Evolutionary conservation across 2,329 filamentous ascomycete genomes (phyloP).

Genomic region (Aspergillus ochraceus): DNA sequence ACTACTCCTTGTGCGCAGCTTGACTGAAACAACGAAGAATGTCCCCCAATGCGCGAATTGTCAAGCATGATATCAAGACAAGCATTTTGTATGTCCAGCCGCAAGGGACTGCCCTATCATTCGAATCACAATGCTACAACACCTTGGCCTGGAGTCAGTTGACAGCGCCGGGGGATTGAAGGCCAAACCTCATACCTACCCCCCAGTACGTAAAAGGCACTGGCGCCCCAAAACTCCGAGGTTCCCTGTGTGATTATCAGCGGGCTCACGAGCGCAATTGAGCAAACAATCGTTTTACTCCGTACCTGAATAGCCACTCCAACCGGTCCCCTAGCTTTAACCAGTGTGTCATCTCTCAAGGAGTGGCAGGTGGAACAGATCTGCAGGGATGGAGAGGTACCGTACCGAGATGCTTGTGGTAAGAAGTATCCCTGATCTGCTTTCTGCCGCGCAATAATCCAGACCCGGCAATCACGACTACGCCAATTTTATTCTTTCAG

Average conservation of each 20-base stretch:
- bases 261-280: neutral
- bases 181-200: no score
- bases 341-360: neutral
- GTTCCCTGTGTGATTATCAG: slow-evolving; percentile 3
- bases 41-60: no score
- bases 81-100: neutral
- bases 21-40: neutral
- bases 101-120: neutral
- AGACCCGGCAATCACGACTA: no score
- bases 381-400: slow-evolving; percentile 11
- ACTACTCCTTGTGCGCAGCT: neutral
- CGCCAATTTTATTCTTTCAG: neutral
- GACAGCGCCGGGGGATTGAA: no score
- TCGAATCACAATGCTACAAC: no score
- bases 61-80: neutral
- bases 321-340: neutral
- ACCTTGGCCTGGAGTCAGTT: no score
- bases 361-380: slow-evolving; percentile 12
- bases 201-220: no score
- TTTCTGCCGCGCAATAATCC: neutral
- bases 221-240: neutral
- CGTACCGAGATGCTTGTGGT: neutral
- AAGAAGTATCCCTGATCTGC: neutral
- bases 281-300: no score
- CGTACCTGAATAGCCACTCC: neutral